These are phyloP conservation scores for Flaveria sonorensis DNA, from an alignment of 129 eudicot genomes.

Conservation along the genomic window DNA sequence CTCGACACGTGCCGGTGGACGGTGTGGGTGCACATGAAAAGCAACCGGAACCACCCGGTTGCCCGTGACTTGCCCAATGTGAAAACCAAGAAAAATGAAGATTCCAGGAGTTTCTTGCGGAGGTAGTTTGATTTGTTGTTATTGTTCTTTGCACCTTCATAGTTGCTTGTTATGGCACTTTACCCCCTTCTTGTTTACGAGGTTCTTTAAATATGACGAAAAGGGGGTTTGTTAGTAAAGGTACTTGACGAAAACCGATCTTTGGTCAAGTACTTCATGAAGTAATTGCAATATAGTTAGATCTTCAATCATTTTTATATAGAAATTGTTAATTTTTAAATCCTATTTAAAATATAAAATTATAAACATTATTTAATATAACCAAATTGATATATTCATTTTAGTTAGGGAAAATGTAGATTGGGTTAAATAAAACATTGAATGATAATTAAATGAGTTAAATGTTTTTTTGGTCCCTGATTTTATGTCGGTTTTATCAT, in stretches of 20 bases:
- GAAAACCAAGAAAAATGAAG: constrained; percentile 15
- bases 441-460: too few relatives aligned
- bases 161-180: not conserved
- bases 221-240: not conserved
- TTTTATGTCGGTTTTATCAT: too few relatives aligned
- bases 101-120: constrained; percentile 9
- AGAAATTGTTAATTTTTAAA: too few relatives aligned
- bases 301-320: not conserved
- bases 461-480: too few relatives aligned
- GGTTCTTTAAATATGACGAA: not conserved
- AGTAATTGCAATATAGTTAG: not conserved
- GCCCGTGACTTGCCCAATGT: constrained; percentile 2
- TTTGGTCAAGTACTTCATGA: not conserved
- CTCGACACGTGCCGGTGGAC: constrained; percentile 17
- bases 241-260: not conserved
- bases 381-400: too few relatives aligned
- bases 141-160: constrained; percentile 13
- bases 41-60: not conserved
- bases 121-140: constrained; percentile 5
- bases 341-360: too few relatives aligned
- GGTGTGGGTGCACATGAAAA: not conserved
- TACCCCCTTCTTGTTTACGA: not conserved
- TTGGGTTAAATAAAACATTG: not conserved
- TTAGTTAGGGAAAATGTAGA: not conserved
- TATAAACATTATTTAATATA: not conserved